phyloP scores from a whole-genome alignment of 768 basidiomycete genomes.

The Xanthoconium stramineum region DNA sequence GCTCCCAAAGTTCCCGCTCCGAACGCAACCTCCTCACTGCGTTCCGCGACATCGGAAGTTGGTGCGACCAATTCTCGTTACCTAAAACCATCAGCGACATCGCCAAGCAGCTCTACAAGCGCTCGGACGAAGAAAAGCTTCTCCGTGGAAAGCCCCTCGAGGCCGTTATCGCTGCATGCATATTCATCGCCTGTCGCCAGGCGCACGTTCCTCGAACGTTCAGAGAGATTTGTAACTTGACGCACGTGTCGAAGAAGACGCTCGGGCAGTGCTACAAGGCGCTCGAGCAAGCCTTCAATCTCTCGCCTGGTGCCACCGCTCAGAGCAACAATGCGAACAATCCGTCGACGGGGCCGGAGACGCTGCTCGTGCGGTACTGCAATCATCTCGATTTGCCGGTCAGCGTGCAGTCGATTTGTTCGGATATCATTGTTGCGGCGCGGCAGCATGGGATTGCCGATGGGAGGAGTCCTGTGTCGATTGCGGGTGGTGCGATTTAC shows the following conservation, averaged over 20 bases:
- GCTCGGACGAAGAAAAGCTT: constrained; percentile 93
- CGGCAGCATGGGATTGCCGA: constrained; percentile 86
- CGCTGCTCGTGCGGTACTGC: constrained; percentile 88
- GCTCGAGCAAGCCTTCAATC: constrained; percentile 84
- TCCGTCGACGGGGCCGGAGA: constrained; percentile 75
- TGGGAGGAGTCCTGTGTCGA: constrained; percentile 94
- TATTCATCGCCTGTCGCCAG: constrained; percentile 95
- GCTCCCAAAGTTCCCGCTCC: constrained; percentile 71
- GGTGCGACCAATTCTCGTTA: constrained; percentile 95
- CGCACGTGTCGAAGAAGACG: constrained; percentile 91
- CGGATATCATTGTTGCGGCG: constrained; percentile 77
- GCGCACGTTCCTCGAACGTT: constrained; percentile 95
- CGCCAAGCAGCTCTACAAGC: constrained; percentile 96
- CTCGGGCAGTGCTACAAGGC: constrained; percentile 93
- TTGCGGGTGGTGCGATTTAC: constrained; percentile 95
- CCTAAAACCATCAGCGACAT: constrained; percentile 94
- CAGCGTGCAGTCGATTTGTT: constrained; percentile 78
- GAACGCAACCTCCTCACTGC: constrained; percentile 85
- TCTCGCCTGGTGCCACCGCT: constrained; percentile 76
- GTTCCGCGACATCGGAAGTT: constrained; percentile 87
- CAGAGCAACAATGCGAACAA: constrained; percentile 34
- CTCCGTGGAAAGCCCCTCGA: constrained; percentile 88
- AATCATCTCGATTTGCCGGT: constrained; percentile 86
- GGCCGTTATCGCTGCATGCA: constrained; percentile 94
- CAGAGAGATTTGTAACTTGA: constrained; percentile 91